Conservation (phyloP, 768 basidiomycete genomes). For the Amanita subjunquillea region DNA sequence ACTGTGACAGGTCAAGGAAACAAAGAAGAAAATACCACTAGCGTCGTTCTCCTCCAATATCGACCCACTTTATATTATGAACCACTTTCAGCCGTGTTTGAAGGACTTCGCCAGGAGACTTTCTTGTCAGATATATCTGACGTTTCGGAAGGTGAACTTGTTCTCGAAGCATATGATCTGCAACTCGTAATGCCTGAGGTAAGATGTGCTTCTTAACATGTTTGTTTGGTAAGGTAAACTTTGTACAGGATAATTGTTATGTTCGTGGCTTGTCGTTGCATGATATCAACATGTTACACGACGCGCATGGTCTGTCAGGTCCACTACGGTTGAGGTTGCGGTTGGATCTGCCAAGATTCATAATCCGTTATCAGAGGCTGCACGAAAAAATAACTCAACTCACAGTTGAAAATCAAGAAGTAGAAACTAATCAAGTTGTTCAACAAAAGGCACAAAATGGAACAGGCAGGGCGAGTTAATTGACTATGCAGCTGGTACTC, state of each 20-base stretch:
- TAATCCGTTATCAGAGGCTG: constrained; percentile 51
- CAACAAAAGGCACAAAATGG: not conserved
- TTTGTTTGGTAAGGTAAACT: not conserved
- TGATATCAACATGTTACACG: constrained; percentile 62
- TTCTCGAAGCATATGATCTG: constrained; percentile 63
- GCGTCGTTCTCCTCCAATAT: constrained; percentile 45
- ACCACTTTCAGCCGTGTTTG: constrained; percentile 58
- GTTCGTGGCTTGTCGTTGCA: constrained; percentile 62
- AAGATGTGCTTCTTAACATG: constrained; percentile 6
- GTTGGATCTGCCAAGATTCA: constrained; percentile 45
- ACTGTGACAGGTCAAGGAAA: constrained; percentile 16
- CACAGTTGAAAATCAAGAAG: constrained; percentile 7
- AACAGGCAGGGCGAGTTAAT: not conserved
- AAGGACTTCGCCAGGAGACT: constrained; percentile 59
- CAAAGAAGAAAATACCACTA: constrained; percentile 9
- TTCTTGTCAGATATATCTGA: constrained; percentile 34
- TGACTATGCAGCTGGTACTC: not conserved
- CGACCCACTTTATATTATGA: constrained; percentile 72
- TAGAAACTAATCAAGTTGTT: not conserved
- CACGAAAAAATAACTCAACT: constrained; percentile 41
- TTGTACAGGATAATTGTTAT: constrained; percentile 53
- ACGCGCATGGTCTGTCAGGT: constrained; percentile 49
- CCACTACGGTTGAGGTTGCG: constrained; percentile 52
- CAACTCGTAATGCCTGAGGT: constrained; percentile 61
- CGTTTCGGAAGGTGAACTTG: constrained; percentile 48